phyloP scores from a whole-genome alignment of 2,329 filamentous ascomycete species.

The Thielaviopsis euricoi region DNA sequence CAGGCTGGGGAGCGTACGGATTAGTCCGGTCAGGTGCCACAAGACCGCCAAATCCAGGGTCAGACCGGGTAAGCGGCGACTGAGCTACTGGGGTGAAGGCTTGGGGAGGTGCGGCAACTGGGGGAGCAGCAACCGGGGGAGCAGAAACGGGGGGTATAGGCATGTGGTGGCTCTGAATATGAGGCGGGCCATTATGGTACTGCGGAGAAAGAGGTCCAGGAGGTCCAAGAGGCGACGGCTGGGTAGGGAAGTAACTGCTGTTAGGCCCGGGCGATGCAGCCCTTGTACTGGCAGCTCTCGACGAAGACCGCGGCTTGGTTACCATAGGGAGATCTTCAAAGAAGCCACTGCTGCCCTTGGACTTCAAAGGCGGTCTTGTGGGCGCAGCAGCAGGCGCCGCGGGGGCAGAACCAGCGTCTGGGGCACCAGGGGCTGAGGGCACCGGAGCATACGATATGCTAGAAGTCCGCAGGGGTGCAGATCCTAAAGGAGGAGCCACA shows the following conservation, averaged over 20 bases:
- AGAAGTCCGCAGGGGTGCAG: conserved; percentile 43
- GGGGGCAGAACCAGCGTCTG: neutral
- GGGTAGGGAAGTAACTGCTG: neutral
- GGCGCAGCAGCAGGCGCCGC: conserved; percentile 14
- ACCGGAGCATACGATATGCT: conserved; percentile 31
- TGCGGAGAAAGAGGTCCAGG: conserved; percentile 6
- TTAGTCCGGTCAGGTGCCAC: conserved; percentile 35
- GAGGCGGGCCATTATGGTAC: conserved; percentile 7
- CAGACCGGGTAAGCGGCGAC: conserved; percentile 8
- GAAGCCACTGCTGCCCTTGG: conserved; percentile 38
- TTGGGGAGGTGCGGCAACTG: conserved; percentile 14
- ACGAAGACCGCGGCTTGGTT: conserved; percentile 42
- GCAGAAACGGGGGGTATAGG: neutral
- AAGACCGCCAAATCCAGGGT: conserved; percentile 21
- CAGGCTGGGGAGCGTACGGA: conserved; percentile 28
- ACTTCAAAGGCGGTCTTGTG: conserved; percentile 19
- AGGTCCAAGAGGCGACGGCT: conserved; percentile 17
- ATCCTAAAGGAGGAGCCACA: conserved; percentile 20
- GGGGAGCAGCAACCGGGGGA: conserved; percentile 3
- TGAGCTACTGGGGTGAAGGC: conserved; percentile 12
- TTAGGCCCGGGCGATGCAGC: conserved; percentile 24
- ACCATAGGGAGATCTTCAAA: conserved; percentile 61
- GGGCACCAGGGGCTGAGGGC: conserved; percentile 11
- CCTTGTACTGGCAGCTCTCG: conserved; percentile 30
- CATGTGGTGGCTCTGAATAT: neutral